phyloP scores from a whole-genome alignment of 495 filamentous ascomycete species.

The Penicillium pulvis region DNA sequence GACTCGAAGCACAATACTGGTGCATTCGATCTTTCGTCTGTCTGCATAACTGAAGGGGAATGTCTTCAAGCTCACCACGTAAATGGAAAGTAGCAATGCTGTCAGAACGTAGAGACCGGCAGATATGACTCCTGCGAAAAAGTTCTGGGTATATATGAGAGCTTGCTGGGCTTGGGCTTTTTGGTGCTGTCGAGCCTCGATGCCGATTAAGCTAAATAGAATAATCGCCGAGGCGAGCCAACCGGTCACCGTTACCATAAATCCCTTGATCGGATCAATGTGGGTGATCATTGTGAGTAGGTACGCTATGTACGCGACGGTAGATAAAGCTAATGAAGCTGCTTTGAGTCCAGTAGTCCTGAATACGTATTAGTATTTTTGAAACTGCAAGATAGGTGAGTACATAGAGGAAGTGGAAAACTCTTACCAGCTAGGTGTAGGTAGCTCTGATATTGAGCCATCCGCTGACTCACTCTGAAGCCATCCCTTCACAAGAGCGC shows the following conservation, averaged over 20 bases:
- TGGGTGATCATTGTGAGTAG: not conserved
- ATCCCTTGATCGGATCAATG: not conserved
- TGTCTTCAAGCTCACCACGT: not conserved
- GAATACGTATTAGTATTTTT: not conserved
- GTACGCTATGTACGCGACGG: not conserved
- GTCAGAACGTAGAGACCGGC: not conserved
- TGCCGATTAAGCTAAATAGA: not conserved
- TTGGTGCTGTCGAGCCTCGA: not conserved
- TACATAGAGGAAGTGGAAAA: no score
- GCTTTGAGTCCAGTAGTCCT: not conserved
- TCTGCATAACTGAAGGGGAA: not conserved
- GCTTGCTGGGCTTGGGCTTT: not conserved
- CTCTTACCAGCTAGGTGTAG: not conserved
- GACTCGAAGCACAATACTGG: not conserved
- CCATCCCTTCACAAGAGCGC: not conserved
- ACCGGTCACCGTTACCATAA: not conserved
- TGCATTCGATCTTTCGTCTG: not conserved
- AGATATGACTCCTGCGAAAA: not conserved
- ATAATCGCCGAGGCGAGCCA: not conserved
- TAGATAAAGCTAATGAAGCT: not conserved
- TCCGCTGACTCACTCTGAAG: not conserved
- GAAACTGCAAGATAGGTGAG: no score
- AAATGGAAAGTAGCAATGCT: not conserved
- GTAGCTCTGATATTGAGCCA: not conserved
- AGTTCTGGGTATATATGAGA: not conserved